Evolutionary conservation across 139 green algal species (phyloP).

Genomic region (Chlamydomonas eustigma): DNA sequence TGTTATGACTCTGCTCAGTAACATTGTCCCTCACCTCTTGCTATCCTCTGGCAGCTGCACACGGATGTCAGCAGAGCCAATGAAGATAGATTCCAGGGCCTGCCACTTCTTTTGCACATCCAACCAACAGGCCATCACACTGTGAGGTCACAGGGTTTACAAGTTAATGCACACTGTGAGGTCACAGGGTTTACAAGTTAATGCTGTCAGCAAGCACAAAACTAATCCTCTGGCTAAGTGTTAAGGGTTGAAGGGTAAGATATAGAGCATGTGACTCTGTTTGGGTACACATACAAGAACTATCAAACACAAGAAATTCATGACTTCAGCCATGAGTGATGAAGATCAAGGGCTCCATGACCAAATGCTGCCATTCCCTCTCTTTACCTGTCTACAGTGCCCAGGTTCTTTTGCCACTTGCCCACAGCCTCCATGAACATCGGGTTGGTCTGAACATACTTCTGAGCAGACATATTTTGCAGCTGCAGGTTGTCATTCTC

Average conservation of each 20-base stretch:
- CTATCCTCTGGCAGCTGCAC: conserved; percentile 88
- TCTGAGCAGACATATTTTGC: conserved; percentile 81
- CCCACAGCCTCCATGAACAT: conserved; percentile 81
- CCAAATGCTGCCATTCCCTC: too few species aligned
- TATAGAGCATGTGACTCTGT: too few species aligned
- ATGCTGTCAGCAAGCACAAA: too few species aligned
- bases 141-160: too few species aligned
- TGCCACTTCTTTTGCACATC: conserved; percentile 92
- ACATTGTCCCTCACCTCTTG: conserved; percentile 80
- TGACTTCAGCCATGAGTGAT: too few species aligned
- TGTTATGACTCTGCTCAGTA: not conserved
- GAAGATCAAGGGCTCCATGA: too few species aligned
- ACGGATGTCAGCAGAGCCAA: conserved; percentile 82
- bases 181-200: too few species aligned
- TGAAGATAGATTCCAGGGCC: conserved; percentile 86
- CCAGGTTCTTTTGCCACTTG: conserved; percentile 85
- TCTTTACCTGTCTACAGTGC: conserved; percentile 77
- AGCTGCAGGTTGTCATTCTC: conserved; percentile 87
- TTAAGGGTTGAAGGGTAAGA: too few species aligned
- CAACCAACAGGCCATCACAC: conserved; percentile 45
- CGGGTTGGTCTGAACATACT: conserved; percentile 86
- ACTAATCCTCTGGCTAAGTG: too few species aligned
- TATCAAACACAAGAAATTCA: too few species aligned
- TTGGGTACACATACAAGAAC: too few species aligned
- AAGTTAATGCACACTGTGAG: too few species aligned